phyloP scores from a whole-genome alignment of 257 asterid species.

The Solanum rostratum region DNA sequence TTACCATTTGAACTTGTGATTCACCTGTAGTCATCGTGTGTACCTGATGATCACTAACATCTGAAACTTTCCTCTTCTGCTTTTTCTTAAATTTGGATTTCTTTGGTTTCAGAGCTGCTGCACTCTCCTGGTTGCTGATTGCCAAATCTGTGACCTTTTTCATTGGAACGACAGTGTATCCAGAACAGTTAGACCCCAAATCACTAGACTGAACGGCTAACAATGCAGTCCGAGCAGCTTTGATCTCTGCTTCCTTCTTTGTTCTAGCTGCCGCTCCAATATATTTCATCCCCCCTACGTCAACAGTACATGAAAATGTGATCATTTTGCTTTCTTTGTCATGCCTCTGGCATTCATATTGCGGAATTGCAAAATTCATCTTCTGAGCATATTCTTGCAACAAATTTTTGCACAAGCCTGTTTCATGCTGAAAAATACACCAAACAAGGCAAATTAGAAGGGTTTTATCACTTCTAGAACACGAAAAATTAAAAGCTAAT shows the following conservation, averaged over 20 bases:
- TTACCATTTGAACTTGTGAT: conserved; percentile 9
- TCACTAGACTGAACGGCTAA: conserved; percentile 61
- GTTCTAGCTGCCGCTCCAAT: conserved; percentile 77
- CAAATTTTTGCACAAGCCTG: conserved; percentile 88
- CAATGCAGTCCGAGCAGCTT: conserved; percentile 95
- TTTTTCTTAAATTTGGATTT: conserved; percentile 43
- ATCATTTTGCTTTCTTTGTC: conserved; percentile 27
- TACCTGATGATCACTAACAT: conserved; percentile 1
- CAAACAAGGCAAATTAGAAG: background rate
- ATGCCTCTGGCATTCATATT: conserved; percentile 44
- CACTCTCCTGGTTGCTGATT: conserved; percentile 36
- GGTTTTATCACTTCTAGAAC: background rate
- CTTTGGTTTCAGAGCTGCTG: conserved; percentile 52
- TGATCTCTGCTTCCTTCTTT: conserved; percentile 85
- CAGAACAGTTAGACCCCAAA: conserved; percentile 23
- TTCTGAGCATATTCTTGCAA: conserved; percentile 94
- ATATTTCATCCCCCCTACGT: conserved; percentile 66
- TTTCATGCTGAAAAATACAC: conserved; percentile 64
- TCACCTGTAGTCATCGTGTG: background rate
- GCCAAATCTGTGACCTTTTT: conserved; percentile 47
- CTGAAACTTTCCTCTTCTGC: conserved; percentile 24
- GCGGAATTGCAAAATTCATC: conserved; percentile 80
- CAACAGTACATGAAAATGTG: conserved; percentile 51
- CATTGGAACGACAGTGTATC: conserved; percentile 64
- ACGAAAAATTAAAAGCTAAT: background rate